Base-by-base conservation (phyloP, 352 stramenopile species). In the Globisporangium canariense region DNA sequence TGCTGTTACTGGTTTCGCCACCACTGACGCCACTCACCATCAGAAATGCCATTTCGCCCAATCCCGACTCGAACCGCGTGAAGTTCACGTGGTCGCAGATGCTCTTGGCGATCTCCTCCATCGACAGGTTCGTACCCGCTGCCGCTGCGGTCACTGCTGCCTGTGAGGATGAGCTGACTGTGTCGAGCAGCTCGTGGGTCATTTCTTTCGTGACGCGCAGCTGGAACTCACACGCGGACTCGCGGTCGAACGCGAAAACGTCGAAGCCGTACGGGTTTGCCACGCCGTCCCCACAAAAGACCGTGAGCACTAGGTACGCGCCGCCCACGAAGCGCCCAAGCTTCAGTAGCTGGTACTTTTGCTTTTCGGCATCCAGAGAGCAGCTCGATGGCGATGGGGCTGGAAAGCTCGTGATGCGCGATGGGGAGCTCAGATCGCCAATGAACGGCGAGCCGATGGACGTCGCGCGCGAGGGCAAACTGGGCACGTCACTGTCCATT, bases 181-280 rank as follows among this genome's bases (percentile, higher is more conserved):
- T 76, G 8, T 89, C 82, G 2, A 91, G 58, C 10, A 91, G 55
- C 13, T 82, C 69, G 50, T 88, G 82, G 0, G 78, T 87, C 66
- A 83, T 88, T 46, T 83, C 75, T 50, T 88, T 86, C 1, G 80
- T 87, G 30, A 90, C 66, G 32, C 65, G 74, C 38, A 91, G 52
- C 13, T 68, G 73, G 58, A 83, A 89, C 60, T 87, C 77, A 58
- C 72, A 71, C 8, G 78, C 65, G 10, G 67, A 68, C 61, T 85
- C 77, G 1, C 67, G 71, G 54, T 90, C 67, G 46, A 79, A 67
- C 16, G 82, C 82, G 34, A 84, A 64, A 16, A 91, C 77, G 40
- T 91, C 82, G 64, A 90, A 90, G 1, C 80, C 82, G 57, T 91
- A 91, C 43, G 80, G 75, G 43, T 91, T 90, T 20, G 68, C 74